phyloP scores from a whole-genome alignment of 1,284 basidiomycete species.

The Trametes sp. region DNA sequence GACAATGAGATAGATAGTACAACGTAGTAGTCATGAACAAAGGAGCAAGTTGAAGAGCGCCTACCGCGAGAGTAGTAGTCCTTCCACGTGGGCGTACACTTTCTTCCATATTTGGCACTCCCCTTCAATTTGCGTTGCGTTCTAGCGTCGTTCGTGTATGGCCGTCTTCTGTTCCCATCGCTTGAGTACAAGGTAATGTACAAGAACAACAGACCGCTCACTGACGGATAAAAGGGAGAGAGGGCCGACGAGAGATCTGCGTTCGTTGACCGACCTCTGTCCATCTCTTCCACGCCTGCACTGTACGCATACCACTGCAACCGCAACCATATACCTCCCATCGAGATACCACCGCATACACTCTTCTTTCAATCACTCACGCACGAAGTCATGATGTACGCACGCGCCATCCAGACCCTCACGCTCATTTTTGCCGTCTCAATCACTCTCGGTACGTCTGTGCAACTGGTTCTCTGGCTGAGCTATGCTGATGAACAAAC shows the following conservation, averaged over 20 bases:
- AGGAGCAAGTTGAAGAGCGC: background rate
- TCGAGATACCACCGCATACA: slow-evolving; percentile 14
- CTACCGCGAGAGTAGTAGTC: background rate
- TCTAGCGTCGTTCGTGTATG: background rate
- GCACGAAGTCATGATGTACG: slow-evolving; percentile 18
- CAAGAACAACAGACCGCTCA: background rate
- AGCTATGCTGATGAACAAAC: background rate
- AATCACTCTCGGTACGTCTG: slow-evolving; percentile 22
- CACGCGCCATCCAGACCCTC: slow-evolving; percentile 24
- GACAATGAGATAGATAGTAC: background rate
- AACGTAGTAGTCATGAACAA: slow-evolving; percentile 6
- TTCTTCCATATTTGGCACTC: slow-evolving; percentile 9
- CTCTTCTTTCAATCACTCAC: background rate
- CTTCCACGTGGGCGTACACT: slow-evolving; percentile 10
- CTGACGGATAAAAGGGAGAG: slow-evolving; percentile 8
- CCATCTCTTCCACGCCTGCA: background rate
- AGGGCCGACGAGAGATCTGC: background rate
- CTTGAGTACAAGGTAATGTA: slow-evolving; percentile 16
- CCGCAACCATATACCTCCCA: slow-evolving; percentile 19
- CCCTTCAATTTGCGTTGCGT: slow-evolving; percentile 9
- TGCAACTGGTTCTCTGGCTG: too few species aligned
- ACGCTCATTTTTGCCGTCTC: slow-evolving; percentile 25
- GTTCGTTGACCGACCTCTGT: slow-evolving; percentile 28
- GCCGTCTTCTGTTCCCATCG: slow-evolving; percentile 3
- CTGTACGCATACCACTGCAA: background rate